Evolutionary conservation across 352 stramenopile genomes (phyloP).

Genomic region (Phytophthora kernoviae): DNA sequence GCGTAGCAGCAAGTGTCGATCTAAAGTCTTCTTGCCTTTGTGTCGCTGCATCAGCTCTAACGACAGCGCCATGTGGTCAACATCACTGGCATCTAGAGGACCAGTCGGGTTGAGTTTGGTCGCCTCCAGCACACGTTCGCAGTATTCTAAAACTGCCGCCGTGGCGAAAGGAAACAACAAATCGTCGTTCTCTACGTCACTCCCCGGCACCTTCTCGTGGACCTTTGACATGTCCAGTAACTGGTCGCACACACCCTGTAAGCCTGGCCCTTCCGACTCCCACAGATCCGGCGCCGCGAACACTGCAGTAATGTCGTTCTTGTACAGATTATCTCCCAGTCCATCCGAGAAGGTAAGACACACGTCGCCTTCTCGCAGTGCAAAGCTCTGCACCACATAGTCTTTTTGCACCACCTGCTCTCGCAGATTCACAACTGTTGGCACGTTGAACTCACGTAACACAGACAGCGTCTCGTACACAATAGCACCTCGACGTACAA

Average conservation of each 20-base stretch:
- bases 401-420: slow-evolving; percentile 52
- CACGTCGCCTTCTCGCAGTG: slow-evolving; percentile 53
- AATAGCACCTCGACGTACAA: slow-evolving; percentile 53
- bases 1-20: slow-evolving; percentile 57
- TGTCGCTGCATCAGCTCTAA: slow-evolving; percentile 55
- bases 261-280: slow-evolving; percentile 18
- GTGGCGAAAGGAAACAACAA: slow-evolving; percentile 69
- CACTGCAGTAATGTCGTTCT: slow-evolving; percentile 60
- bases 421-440: slow-evolving; percentile 71
- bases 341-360: slow-evolving; percentile 82
- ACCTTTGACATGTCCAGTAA: slow-evolving; percentile 56
- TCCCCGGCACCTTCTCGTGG: slow-evolving; percentile 15
- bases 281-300: slow-evolving; percentile 26
- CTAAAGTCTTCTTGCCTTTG: slow-evolving; percentile 54
- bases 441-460: slow-evolving; percentile 82
- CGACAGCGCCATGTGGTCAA: slow-evolving; percentile 56
- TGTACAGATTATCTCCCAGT: slow-evolving; percentile 82
- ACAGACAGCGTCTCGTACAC: slow-evolving; percentile 74
- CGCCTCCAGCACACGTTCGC: slow-evolving; percentile 53
- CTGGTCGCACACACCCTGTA: slow-evolving; percentile 58
- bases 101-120: slow-evolving; percentile 15
- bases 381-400: slow-evolving; percentile 76
- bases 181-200: slow-evolving; percentile 2
- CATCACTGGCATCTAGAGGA: slow-evolving; percentile 18
- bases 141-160: slow-evolving; percentile 66